Conservation (phyloP, 768 basidiomycete species). For the Russula sp. region DNA sequence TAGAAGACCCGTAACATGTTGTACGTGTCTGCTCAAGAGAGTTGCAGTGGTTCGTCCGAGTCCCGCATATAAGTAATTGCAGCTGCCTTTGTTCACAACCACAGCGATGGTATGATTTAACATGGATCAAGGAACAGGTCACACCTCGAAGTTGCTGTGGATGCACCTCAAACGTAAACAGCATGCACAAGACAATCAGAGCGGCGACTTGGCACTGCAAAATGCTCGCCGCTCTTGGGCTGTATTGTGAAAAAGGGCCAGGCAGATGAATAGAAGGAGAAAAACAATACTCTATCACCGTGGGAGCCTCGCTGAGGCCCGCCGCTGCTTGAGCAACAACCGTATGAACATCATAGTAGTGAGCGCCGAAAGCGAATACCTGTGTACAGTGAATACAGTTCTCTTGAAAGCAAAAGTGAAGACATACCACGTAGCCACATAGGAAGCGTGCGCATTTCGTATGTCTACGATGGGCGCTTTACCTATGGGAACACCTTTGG, state of each 20-base stretch:
- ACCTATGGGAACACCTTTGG: slow-evolving; percentile 80
- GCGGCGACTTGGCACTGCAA: not conserved
- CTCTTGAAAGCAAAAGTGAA: not conserved
- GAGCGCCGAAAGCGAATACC: slow-evolving; percentile 85
- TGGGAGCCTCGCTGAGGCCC: slow-evolving; percentile 46
- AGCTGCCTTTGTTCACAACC: not conserved
- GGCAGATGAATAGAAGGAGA: not conserved
- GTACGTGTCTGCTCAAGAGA: not conserved
- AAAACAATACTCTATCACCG: slow-evolving; percentile 34
- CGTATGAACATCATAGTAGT: slow-evolving; percentile 80
- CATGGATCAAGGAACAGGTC: not conserved
- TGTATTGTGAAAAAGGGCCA: not conserved
- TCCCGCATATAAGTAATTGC: not conserved
- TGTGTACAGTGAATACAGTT: slow-evolving; percentile 29
- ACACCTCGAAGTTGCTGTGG: no score
- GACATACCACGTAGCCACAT: slow-evolving; percentile 87
- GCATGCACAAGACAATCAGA: not conserved
- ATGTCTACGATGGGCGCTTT: slow-evolving; percentile 78
- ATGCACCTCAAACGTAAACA: not conserved
- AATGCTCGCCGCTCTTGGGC: not conserved
- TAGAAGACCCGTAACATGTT: not conserved
- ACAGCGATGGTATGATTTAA: not conserved
- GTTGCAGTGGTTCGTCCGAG: not conserved
- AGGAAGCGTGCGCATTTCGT: slow-evolving; percentile 90
- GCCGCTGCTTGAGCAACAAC: slow-evolving; percentile 55